A percentile compares a stretch with the other conserved stretches of the same genome.
Conservation (phyloP, 495 filamentous ascomycete species). For the Podospora australis region DNA sequence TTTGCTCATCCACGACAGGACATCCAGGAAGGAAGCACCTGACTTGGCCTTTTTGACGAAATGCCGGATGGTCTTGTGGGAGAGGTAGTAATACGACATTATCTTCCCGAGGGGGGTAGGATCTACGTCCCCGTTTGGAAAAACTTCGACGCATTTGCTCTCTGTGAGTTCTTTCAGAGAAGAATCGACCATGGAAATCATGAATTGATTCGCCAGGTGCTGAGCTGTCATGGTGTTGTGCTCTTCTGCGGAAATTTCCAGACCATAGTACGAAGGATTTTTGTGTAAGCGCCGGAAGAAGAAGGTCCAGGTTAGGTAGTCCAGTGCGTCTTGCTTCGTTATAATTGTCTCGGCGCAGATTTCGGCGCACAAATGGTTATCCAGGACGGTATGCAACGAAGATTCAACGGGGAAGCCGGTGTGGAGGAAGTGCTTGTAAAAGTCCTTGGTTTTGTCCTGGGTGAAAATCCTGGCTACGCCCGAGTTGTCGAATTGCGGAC, state of each 20-base stretch:
- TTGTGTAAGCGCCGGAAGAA: conserved; percentile 97
- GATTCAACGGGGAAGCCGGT: conserved; percentile 98
- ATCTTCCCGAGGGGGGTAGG: conserved; percentile 90
- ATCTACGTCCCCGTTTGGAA: conserved; percentile 84
- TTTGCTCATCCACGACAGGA: conserved; percentile 82
- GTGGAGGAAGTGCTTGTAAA: conserved; percentile 99
- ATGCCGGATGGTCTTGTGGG: conserved; percentile 88
- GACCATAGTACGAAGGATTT: conserved; percentile 95
- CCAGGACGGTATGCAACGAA: conserved; percentile 88
- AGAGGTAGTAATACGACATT: conserved; percentile 98
- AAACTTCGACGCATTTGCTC: conserved; percentile 73
- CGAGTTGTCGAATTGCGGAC: conserved; percentile 92
- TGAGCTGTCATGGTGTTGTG: conserved; percentile 86
- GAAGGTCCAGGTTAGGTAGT: conserved; percentile 99
- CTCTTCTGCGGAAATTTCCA: conserved; percentile 89
- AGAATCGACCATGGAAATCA: conserved; percentile 83
- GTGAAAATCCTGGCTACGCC: conserved; percentile 97
- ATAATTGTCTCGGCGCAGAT: conserved; percentile 85
- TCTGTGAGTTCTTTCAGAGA: conserved; percentile 73
- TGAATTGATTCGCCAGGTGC: conserved; percentile 78
- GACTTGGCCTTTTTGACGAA: conserved; percentile 70
- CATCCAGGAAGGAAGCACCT: conserved; percentile 75
- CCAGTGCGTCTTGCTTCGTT: conserved; percentile 93
- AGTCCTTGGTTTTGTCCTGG: conserved; percentile 96
- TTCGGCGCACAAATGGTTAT: conserved; percentile 95